Evolutionary conservation across 352 stramenopile species (phyloP).

Genomic region (Pythium graminicola): DNA sequence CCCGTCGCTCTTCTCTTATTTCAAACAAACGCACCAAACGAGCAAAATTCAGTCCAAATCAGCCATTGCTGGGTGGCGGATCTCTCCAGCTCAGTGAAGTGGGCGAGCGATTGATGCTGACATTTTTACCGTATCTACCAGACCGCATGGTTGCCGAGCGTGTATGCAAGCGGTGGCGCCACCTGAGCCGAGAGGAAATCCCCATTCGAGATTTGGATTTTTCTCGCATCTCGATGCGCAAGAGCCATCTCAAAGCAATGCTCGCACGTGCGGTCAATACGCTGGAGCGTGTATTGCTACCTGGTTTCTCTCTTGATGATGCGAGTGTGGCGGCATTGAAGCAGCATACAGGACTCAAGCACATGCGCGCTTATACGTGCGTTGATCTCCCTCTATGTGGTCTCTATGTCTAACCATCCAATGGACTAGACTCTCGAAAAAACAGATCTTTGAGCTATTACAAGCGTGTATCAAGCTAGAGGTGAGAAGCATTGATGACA

Average conservation of each 20-base stretch:
- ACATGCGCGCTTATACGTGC: slow-evolving; percentile 50
- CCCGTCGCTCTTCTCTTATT: too few species aligned
- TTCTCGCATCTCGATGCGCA: slow-evolving; percentile 23
- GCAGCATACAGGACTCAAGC: slow-evolving; percentile 27
- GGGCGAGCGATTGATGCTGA: slow-evolving; percentile 35
- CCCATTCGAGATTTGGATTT: slow-evolving; percentile 47
- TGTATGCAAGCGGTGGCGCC: slow-evolving; percentile 53
- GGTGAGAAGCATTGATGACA: slow-evolving; percentile 1
- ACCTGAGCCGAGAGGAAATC: slow-evolving; percentile 33
- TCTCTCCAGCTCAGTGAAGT: slow-evolving; percentile 31
- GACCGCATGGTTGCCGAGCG: slow-evolving; percentile 43
- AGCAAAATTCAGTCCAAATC: background rate
- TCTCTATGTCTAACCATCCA: background rate
- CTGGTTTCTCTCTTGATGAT: slow-evolving; percentile 41
- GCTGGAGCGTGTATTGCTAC: slow-evolving; percentile 33
- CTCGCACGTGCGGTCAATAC: slow-evolving; percentile 31
- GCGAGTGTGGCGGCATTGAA: slow-evolving; percentile 33
- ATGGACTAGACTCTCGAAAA: slow-evolving; percentile 12
- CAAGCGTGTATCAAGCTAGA: background rate
- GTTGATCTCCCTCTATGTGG: background rate
- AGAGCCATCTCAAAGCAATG: slow-evolving; percentile 33
- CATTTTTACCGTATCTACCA: slow-evolving; percentile 44
- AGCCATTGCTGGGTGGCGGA: background rate
- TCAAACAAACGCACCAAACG: background rate
- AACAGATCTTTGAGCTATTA: slow-evolving; percentile 13